Base-by-base conservation (phyloP, 352 stramenopile species). In the Phytophthora constricta region DNA sequence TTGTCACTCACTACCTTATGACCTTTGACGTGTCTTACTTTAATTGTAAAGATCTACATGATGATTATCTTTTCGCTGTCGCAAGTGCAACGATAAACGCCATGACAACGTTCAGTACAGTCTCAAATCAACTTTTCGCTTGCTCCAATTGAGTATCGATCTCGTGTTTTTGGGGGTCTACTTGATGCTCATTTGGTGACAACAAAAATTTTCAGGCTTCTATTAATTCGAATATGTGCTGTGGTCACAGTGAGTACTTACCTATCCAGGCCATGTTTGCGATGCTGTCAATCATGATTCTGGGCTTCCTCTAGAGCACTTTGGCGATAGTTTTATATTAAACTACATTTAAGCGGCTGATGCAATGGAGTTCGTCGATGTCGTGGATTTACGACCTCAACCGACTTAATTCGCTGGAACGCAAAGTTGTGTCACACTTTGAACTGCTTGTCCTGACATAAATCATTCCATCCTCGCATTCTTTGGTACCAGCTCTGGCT, bases 151-250 rank as follows among this genome's bases (percentile, higher is more conserved):
- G 7, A 55, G 62, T 8, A 26, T 42, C 27, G 62, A 70, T 11
- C 9, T 39, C 19, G n/a, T 51, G 14, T 60, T 70, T 34, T 20
- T 60, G n/a, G 16, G 14, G 1, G 8, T 54, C 22, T 70, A 65
- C 47, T 19, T 70, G 27, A 16, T 42, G 17, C 51, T 48, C 8
- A 31, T 70, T 4, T 27, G 33, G 13, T n/a, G 22, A 3, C 11
- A 28, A 0, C 57, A 56, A 4, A n/a, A 16, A 0, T 34, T 70
- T 3, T 23, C n/a, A 0, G 62, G 62, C 1, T 19, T 17, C 14
- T 20, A 48, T 11, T 47, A 70, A 20, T 47, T 70, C 26, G 62
- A 53, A 4, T 70, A 65, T 22, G 54, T 54, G 55, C 55, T 70
- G 14, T 70, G 54, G 34, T 57, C 62, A 3, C 62, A 70, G 55